Conservation (phyloP, 106 monocot species). For the Dactylorhiza incarnata region DNA sequence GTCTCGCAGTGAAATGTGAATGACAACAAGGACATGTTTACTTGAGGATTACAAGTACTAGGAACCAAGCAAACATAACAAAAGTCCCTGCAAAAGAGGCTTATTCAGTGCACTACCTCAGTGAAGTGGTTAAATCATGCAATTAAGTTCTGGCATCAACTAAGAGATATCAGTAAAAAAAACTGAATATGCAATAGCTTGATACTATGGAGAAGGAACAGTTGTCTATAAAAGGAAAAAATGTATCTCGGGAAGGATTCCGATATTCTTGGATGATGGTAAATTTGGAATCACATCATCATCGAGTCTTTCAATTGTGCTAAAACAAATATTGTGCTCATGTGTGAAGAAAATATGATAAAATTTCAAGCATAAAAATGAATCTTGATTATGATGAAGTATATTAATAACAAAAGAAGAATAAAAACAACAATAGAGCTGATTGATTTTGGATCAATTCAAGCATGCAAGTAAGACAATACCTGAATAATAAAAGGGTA, state of each 20-base stretch:
- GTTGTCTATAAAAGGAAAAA: background rate
- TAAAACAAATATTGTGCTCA: constrained; percentile 99
- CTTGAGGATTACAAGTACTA: too few species aligned
- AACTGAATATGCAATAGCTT: background rate
- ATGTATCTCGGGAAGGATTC: constrained; percentile 87
- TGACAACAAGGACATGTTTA: too few species aligned
- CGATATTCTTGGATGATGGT: constrained; percentile 62
- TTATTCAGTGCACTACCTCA: background rate
- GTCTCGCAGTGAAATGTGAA: too few species aligned
- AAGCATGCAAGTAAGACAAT: background rate
- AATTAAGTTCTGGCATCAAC: background rate
- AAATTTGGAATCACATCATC: constrained; percentile 47
- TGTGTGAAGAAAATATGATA: too few species aligned
- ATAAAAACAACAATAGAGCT: background rate
- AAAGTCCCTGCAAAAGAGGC: background rate
- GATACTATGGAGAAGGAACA: background rate
- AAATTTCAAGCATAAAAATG: background rate
- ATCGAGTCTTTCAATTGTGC: constrained; percentile 66
- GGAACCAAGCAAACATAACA: too few species aligned
- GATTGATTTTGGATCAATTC: background rate
- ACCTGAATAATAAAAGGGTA: too few species aligned
- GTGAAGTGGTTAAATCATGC: background rate
- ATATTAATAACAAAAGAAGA: background rate
- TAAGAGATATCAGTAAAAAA: background rate
- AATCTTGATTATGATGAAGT: constrained; percentile 4